Evolutionary conservation across 1,139 yeast genomes (phyloP).

Genomic region (Geotrichum histeridarum): DNA sequence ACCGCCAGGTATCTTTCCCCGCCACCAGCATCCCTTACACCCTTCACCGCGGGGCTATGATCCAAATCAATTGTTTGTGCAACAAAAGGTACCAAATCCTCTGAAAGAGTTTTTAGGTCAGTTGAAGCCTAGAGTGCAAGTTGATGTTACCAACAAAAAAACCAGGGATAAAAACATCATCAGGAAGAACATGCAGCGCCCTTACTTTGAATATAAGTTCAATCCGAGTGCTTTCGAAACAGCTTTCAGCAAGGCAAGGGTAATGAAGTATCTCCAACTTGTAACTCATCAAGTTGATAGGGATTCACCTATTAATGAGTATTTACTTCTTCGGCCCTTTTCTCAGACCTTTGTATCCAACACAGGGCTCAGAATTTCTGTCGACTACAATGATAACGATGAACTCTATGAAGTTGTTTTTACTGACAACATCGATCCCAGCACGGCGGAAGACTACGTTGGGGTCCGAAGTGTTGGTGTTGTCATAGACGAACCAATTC

Average conservation of each 20-base stretch:
- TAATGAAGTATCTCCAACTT: conserved; percentile 2
- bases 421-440: conserved; percentile 1
- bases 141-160: not conserved
- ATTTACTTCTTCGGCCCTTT: conserved; percentile 3
- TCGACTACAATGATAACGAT: not conserved
- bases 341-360: conserved; percentile 1
- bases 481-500: not conserved
- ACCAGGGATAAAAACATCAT: not conserved
- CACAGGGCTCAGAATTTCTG: not conserved
- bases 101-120: no score
- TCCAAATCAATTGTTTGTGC: no score
- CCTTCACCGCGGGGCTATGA: no score
- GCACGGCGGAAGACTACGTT: not conserved
- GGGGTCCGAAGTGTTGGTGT: conserved; percentile 8
- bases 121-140: not conserved
- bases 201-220: not conserved
- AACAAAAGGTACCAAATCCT: no score
- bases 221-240: conserved; percentile 1
- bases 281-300: conserved; percentile 4
- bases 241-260: not conserved
- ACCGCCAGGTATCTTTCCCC: no score
- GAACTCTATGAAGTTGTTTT: conserved; percentile 1
- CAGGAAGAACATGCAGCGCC: not conserved
- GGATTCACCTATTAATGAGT: not conserved
- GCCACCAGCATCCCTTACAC: no score